Conservation (phyloP, 257 asterid species). For the Anisodus acutangulus region DNA sequence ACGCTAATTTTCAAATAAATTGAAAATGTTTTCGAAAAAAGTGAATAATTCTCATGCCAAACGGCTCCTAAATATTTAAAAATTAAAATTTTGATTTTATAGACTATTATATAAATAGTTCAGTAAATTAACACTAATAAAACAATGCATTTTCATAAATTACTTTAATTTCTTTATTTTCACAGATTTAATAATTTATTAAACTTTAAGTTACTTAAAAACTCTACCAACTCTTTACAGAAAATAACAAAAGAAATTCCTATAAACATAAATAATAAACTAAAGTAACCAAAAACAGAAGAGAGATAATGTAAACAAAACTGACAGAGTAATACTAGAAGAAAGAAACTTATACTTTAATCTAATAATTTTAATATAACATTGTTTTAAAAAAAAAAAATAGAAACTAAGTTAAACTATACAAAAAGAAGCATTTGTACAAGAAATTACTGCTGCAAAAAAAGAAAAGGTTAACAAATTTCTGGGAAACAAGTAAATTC, state of each 20-base stretch:
- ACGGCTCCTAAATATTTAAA: neutral
- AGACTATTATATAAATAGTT: neutral
- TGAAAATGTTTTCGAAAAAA: no score
- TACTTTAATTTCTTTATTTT: neutral
- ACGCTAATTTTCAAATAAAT: no score
- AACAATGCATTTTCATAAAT: neutral
- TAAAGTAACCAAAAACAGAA: neutral
- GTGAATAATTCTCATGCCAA: no score
- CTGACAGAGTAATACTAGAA: conserved; percentile 1
- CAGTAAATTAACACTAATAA: neutral
- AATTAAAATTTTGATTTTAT: neutral
- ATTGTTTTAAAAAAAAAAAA: neutral
- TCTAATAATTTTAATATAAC: neutral
- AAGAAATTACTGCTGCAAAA: neutral
- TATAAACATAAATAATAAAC: neutral
- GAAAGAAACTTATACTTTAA: neutral
- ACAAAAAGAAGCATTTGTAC: neutral
- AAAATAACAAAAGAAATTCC: neutral
- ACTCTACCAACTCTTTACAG: neutral
- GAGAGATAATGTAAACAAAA: neutral
- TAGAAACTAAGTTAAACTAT: neutral
- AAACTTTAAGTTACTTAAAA: neutral
- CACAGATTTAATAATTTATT: neutral
- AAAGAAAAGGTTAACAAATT: no score
- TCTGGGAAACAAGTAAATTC: neutral